Base-by-base conservation (phyloP, 768 basidiomycete species). In the Hygrophorus pudorinus region DNA sequence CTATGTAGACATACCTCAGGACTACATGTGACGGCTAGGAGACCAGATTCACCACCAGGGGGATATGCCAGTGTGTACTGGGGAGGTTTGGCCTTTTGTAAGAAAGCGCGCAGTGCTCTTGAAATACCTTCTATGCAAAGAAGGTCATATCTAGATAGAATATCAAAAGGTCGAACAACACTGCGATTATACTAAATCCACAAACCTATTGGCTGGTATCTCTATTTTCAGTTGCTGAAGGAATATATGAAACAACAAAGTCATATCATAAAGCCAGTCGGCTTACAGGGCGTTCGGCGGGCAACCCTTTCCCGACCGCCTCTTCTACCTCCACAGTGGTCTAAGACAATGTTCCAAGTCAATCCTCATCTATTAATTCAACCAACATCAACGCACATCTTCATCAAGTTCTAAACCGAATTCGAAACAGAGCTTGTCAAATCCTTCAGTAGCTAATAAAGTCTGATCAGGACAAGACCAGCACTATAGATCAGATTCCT, bases 371-470 rank as follows among this genome's bases (percentile, higher is more conserved):
- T 42, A 35, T 17, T 20, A 6, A 27, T 28, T 4, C 4, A 33
- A 41, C 32, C 7, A 27, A 12, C 33, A 24, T 24, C 24, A 21
- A 70, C 85, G 53, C 58, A 97, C 94, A 67, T 99, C 96, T 66
- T 96, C 96, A 58, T 99, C 96, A 28, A 98, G 71, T 66, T 99
- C 96, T 38, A 99, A 70, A 44, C 96, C 96, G 65, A 93, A 99
- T 53, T 98, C 90, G 68, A 99, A 99, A 55, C 89, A 87, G 42
- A 98, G 75, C 59, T 79, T 78, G 66, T 98, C 96, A 55, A 98
- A 97, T 51, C 93, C 92, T 50, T 94, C 84, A 34, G 87, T 80
- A 40, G 91, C 94, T 98, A 59, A 27, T 51, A 41, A 34, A 50
- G 33, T 56, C 30, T 41, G 43, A 56, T 56, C 44, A 52, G 51